These are phyloP conservation scores for Pichia sp. DNA, from an alignment of 1,139 yeast genomes.

Conservation along the genomic window DNA sequence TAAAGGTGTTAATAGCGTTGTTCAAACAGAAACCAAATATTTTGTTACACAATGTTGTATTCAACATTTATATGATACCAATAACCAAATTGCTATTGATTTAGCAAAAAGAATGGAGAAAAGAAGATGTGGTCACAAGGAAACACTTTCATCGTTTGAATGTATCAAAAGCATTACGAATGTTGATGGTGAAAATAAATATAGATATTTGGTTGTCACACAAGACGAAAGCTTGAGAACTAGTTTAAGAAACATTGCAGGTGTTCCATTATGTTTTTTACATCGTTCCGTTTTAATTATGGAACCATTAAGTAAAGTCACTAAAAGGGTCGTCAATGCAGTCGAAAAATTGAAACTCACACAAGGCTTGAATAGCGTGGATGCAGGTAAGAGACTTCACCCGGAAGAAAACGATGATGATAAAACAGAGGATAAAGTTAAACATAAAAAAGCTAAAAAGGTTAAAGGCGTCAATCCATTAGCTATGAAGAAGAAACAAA, in stretches of 20 bases:
- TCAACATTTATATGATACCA: conserved; percentile 69
- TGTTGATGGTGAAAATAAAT: conserved; percentile 73
- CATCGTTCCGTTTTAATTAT: conserved; percentile 89
- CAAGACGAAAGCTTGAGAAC: conserved; percentile 69
- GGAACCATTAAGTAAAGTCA: conserved; percentile 84
- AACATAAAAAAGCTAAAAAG: conserved; percentile 62
- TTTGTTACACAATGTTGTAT: conserved; percentile 96
- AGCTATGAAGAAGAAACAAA: conserved; percentile 54
- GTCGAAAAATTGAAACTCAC: conserved; percentile 64
- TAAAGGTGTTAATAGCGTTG: conserved; percentile 73
- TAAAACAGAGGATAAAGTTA: conserved; percentile 20
- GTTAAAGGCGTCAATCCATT: conserved; percentile 17
- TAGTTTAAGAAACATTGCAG: conserved; percentile 68
- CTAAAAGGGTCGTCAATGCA: conserved; percentile 46
- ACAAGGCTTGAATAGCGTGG: conserved; percentile 60
- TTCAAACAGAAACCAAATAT: conserved; percentile 84
- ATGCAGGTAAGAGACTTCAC: conserved; percentile 32
- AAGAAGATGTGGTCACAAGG: conserved; percentile 54
- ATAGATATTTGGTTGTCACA: conserved; percentile 82
- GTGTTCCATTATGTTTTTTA: conserved; percentile 82
- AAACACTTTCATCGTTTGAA: conserved; percentile 63
- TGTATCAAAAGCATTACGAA: conserved; percentile 70
- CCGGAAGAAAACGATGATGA: conserved; percentile 20
- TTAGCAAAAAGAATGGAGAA: conserved; percentile 75
- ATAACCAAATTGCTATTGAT: conserved; percentile 68